These are phyloP conservation scores for Cercophora newfieldiana DNA, from an alignment of 495 filamentous ascomycete genomes.

Conservation along the genomic window DNA sequence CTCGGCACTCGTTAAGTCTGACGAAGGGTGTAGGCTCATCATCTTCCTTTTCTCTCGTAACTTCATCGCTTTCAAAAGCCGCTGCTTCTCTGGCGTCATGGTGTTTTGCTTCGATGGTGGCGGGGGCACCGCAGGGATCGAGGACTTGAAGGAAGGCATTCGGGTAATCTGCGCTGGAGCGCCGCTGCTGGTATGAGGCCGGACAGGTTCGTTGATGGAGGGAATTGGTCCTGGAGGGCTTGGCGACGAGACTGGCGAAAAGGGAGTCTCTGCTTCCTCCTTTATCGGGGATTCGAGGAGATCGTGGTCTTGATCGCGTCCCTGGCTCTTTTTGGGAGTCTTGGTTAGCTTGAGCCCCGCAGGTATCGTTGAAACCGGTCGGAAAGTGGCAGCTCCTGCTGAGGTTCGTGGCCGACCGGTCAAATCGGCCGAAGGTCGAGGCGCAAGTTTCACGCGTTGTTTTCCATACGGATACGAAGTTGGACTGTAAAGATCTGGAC, in stretches of 20 bases:
- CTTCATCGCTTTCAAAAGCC: conserved; percentile 91
- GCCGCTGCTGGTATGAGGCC: conserved; percentile 39
- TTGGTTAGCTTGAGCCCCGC: conserved; percentile 54
- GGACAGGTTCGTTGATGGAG: conserved; percentile 33
- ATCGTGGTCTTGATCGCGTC: conserved; percentile 36
- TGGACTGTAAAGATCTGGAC: conserved; percentile 64
- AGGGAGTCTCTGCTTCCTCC: conserved; percentile 28
- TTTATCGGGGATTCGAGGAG: conserved; percentile 26
- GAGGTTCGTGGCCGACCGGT: conserved; percentile 65
- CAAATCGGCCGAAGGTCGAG: conserved; percentile 73
- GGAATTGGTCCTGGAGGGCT: conserved; percentile 26
- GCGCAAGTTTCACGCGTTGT: conserved; percentile 80
- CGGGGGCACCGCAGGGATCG: conserved; percentile 37
- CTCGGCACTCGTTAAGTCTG: conserved; percentile 19
- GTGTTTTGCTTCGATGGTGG: conserved; percentile 52
- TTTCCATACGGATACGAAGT: conserved; percentile 57
- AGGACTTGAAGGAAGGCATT: conserved; percentile 49
- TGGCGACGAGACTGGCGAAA: conserved; percentile 18
- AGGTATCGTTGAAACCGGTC: conserved; percentile 71
- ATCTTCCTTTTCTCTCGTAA: conserved; percentile 75
- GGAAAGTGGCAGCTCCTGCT: conserved; percentile 49
- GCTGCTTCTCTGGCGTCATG: conserved; percentile 84
- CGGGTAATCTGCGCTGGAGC: conserved; percentile 52
- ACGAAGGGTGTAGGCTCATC: conserved; percentile 34
- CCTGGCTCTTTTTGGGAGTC: conserved; percentile 42